Evolutionary conservation across 1,284 basidiomycete genomes (phyloP), one percentile per base, ranked within the genome.

Genomic region (Amylostereum areolatum): DNA sequence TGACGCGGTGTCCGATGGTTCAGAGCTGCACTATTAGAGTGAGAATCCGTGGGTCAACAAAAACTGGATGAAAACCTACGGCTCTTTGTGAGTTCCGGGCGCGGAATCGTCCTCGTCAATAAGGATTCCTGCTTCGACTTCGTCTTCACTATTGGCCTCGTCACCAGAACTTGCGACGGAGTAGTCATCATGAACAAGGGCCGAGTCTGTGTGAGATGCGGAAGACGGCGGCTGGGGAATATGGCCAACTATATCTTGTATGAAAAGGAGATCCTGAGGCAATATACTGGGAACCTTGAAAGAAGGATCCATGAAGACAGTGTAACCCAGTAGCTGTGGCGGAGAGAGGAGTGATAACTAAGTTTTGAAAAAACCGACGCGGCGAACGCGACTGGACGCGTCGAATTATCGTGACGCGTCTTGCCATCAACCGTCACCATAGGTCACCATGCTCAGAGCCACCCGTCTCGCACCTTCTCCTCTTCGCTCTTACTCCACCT

Each of bases 231-330:
- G 54, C 3, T 52, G 12, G 8, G 55, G 55, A 46, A 64, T 25
- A 10, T 61, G 53, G 11, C 79, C 81, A 48, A 89, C 67, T 30
- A 88, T 56, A 49, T 80, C 80, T 47, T 80, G 81, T 40, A 89
- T 89, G 42, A 89, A 72, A 36, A 84, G 72, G 24, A 89, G 66
- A 60, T 89, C 87, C 59, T 88, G 87, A 8, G 86, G 77, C 24
- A 87, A 65, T 12, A 57, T 58, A n/a, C 70, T 70, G 33, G 85
- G 85, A 9, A 77, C 56, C 59, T 78, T 80, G 72, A 87, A 89
- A 39, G 37, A 42, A 29, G 46, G 30, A 27, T 10, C 41, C n/a
- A n/a, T 9, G 34, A n/a, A n/a, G 9, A 35, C 34, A 35, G 9
- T 35, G 34, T 35, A 35, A n/a, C 34, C 34, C 25, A 27, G n/a